Evolutionary conservation across 306 rosid species (phyloP), one percentile per base, ranked within the genome.

Genomic region (Carpinus fangiana): DNA sequence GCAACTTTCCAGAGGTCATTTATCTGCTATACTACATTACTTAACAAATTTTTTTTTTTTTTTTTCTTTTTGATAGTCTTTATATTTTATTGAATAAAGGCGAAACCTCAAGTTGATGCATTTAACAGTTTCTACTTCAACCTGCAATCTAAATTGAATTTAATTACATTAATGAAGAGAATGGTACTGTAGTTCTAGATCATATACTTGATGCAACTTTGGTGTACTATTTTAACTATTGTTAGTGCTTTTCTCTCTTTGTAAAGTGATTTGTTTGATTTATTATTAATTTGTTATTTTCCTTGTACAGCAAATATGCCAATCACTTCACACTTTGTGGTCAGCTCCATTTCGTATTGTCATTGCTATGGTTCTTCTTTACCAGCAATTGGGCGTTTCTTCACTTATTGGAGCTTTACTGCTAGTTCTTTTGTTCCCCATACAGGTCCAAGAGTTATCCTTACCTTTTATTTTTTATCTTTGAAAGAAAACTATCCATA

Each of bases 321-420:
- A 86, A 78, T 90, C 82, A 73, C 96, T 94, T 83, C 98, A 94
- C 55, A 93, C 85, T 41, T 59, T 90, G 34, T 94, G 98, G 98
- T 94, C 98, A 18, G 84, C 97, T 31, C 98, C 98, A n/a, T 90
- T 94, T 70, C 93, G 94, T 80, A 94, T 92, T 64, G 78, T 55
- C 67, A 68, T 89, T 54, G 74, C 98, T 38, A 82, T 90, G 94
- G 84, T 87, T 89, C 98, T 94, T 68, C 83, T 94, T 13, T 94
- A 90, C 90, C 96, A 87, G 86, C 98, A 94, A 74, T 86, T 94
- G 57, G 98, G 98, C 36, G 90, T 92, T 81, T 91, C 98, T 74
- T 88, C 98, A 34, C 90, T 94, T 79, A 4, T 87, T 69, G 98
- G 98, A 75, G 74, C 92, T 21, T 38, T 89, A 43, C 47, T 90